phyloP scores from a whole-genome alignment of 495 filamentous ascomycete genomes.

The Podospora pseudoanserina region DNA sequence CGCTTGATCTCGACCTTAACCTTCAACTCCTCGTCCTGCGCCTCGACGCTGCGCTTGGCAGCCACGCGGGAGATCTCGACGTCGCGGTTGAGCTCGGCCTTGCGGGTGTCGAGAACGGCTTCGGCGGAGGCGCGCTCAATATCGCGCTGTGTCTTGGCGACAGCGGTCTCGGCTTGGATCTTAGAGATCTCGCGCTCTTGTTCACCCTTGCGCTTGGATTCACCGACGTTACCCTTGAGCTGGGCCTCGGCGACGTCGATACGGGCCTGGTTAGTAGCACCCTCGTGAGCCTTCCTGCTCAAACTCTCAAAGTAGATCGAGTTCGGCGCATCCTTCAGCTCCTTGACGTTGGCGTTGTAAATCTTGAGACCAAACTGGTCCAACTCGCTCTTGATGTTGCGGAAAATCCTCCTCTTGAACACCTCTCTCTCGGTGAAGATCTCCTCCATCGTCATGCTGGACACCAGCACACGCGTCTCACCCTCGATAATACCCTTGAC shows the following conservation, averaged over 20 bases:
- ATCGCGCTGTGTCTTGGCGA: conserved; percentile 77
- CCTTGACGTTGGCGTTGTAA: conserved; percentile 78
- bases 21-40: conserved; percentile 70
- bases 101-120: conserved; percentile 63
- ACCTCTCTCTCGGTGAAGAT: conserved; percentile 76
- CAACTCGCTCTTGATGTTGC: conserved; percentile 71
- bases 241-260: conserved; percentile 78
- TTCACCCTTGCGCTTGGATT: conserved; percentile 70
- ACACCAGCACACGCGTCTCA: conserved; percentile 74
- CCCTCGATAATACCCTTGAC: conserved; percentile 88
- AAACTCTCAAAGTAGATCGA: conserved; percentile 76
- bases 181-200: conserved; percentile 77
- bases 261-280: conserved; percentile 71
- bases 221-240: conserved; percentile 73
- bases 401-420: conserved; percentile 74
- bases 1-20: conserved; percentile 69
- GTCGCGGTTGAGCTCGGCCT: conserved; percentile 65
- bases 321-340: conserved; percentile 72
- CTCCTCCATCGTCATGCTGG: conserved; percentile 82
- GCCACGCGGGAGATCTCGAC: conserved; percentile 69
- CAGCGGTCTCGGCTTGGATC: conserved; percentile 76
- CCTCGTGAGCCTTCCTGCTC: conserved; percentile 77
- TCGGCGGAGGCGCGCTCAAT: conserved; percentile 75
- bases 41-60: conserved; percentile 66
- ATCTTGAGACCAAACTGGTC: conserved; percentile 69